Evolutionary conservation across 371 early-diverging fungal species (phyloP).

Genomic region (Mucor plumbeus): DNA sequence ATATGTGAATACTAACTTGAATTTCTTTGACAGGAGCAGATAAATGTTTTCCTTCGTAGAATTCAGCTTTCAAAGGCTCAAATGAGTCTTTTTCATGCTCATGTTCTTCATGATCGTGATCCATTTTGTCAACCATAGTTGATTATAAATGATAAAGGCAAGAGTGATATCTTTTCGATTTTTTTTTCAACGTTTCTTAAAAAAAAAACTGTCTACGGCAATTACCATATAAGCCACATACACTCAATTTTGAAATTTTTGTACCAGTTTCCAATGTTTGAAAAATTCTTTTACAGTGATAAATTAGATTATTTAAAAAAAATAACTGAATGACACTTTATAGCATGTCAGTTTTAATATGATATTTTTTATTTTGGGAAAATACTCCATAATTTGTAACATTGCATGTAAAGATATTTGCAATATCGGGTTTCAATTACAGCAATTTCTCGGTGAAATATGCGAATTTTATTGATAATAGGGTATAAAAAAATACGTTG

Average conservation of each 20-base stretch:
- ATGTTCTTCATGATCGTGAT: constrained; percentile 15
- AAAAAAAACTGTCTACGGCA: constrained; percentile 6
- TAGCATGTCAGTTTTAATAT: too few species aligned
- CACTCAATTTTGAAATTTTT: neutral
- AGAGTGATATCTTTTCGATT: neutral
- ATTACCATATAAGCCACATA: constrained; percentile 3
- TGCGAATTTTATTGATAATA: neutral
- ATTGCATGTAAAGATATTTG: too few species aligned
- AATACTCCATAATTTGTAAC: too few species aligned
- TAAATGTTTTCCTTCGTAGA: constrained; percentile 53
- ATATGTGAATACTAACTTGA: constrained; percentile 32
- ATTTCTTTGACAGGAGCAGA: constrained; percentile 57
- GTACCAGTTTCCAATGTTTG: too few species aligned
- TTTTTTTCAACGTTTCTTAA: neutral
- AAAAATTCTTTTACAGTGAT: too few species aligned
- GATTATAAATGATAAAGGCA: neutral
- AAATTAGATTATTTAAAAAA: too few species aligned
- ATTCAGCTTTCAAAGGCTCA: constrained; percentile 47
- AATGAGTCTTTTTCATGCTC: constrained; percentile 37
- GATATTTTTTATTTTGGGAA: too few species aligned
- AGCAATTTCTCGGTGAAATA: too few species aligned
- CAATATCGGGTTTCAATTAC: too few species aligned
- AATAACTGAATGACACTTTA: too few species aligned
- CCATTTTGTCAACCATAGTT: constrained; percentile 15
- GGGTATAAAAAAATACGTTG: neutral